Percentiles rank a stretch among this genome's conserved stretches.
Evolutionary conservation across 2,329 filamentous ascomycete species (phyloP).

Genomic region (Cercospora brassicicola): DNA sequence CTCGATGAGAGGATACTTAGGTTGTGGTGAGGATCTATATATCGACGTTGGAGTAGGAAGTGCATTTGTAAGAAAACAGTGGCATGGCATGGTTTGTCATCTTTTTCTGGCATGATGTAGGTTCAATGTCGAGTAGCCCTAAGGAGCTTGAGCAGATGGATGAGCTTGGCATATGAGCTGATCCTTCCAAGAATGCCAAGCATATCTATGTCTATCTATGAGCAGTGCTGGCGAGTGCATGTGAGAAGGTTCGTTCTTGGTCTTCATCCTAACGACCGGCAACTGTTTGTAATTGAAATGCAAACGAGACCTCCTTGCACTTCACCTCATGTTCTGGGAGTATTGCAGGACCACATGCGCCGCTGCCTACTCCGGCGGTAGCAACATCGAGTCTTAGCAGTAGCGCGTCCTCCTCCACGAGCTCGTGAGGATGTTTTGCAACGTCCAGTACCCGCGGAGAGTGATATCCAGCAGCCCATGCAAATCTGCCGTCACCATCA

Average conservation of each 20-base stretch:
- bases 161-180: neutral
- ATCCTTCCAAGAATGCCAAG: neutral
- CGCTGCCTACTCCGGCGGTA: constrained; percentile 13
- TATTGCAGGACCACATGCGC: constrained; percentile 16
- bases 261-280: neutral
- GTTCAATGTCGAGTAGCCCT: neutral
- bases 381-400: constrained; percentile 15
- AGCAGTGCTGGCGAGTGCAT: neutral
- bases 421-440: constrained; percentile 23
- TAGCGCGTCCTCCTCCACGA: constrained; percentile 15
- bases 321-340: constrained; percentile 10
- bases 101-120: neutral
- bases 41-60: neutral
- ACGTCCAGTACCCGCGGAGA: constrained; percentile 17
- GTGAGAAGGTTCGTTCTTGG: neutral
- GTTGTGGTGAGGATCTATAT: neutral
- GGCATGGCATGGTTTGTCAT: neutral
- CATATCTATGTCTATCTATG: neutral
- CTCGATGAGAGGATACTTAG: neutral
- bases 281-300: constrained; percentile 9
- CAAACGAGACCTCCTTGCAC: constrained; percentile 4
- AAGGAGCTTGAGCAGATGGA: neutral
- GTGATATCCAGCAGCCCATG: constrained; percentile 22
- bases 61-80: neutral
- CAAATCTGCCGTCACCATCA: constrained; percentile 15